These are phyloP conservation scores for Clarireedia paspali DNA, from an alignment of 2,329 filamentous ascomycete species.

Conservation along the genomic window DNA sequence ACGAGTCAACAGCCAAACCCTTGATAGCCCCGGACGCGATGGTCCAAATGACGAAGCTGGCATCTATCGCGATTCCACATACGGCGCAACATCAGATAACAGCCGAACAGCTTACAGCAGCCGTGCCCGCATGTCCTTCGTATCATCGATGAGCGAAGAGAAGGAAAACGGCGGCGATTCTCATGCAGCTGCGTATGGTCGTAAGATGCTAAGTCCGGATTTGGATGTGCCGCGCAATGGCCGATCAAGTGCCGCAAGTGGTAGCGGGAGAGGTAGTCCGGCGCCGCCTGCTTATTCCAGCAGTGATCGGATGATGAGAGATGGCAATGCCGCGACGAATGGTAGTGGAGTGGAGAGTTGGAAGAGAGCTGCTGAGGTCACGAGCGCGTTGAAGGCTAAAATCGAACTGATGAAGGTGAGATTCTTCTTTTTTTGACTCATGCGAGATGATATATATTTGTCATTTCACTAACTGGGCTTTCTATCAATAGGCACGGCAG, in stretches of 20 bases:
- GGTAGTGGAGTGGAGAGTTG: conserved; percentile 76
- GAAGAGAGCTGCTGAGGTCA: conserved; percentile 95
- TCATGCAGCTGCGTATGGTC: conserved; percentile 21
- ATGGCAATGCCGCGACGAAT: conserved; percentile 26
- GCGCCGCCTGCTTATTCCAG: conserved; percentile 20
- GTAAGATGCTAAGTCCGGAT: conserved; percentile 28
- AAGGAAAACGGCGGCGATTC: conserved; percentile 60
- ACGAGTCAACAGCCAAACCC: conserved; percentile 34
- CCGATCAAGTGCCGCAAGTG: conserved; percentile 26
- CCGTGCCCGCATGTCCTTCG: conserved; percentile 43
- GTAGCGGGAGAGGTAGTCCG: conserved; percentile 28
- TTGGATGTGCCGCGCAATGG: conserved; percentile 24
- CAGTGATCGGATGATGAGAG: conserved; percentile 23
- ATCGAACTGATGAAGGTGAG: conserved; percentile 96
- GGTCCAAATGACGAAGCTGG: conserved; percentile 51
- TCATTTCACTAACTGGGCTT: conserved; percentile 5
- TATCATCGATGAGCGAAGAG: conserved; percentile 62
- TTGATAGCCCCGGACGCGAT: conserved; percentile 34
- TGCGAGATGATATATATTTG: background rate
- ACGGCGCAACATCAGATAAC: conserved; percentile 21
- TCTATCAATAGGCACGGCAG: conserved; percentile 38
- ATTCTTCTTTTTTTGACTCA: background rate
- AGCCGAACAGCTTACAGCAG: conserved; percentile 19
- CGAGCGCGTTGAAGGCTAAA: conserved; percentile 90
- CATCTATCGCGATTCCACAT: conserved; percentile 46